phyloP scores from a whole-genome alignment of 2,329 filamentous ascomycete genomes.

The Aspergillus ruber region DNA sequence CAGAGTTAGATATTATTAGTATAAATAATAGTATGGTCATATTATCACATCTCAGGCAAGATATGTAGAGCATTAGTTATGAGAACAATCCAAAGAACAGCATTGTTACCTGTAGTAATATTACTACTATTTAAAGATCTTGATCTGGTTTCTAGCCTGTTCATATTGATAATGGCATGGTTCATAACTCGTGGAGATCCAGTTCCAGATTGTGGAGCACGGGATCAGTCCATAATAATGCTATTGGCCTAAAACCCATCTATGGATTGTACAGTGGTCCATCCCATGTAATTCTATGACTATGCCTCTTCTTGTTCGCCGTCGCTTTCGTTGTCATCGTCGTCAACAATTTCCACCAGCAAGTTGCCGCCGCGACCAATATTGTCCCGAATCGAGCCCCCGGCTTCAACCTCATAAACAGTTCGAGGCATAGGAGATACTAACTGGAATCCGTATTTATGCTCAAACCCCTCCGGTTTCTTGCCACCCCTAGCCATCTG shows the following conservation, averaged over 20 bases:
- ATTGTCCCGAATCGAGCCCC: slow-evolving; percentile 61
- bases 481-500: slow-evolving; percentile 31
- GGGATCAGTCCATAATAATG: too few species aligned
- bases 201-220: neutral
- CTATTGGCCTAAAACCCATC: too few species aligned
- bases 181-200: too few species aligned
- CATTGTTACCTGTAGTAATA: too few species aligned
- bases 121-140: too few species aligned
- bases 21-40: too few species aligned
- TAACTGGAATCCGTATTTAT: slow-evolving; percentile 78
- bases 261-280: neutral
- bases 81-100: too few species aligned
- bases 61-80: too few species aligned
- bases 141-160: too few species aligned
- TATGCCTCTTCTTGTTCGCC: slow-evolving; percentile 26
- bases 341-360: slow-evolving; percentile 67
- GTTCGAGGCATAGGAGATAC: slow-evolving; percentile 79
- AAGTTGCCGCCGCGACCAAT: slow-evolving; percentile 81
- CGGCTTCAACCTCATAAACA: slow-evolving; percentile 65
- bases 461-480: slow-evolving; percentile 64
- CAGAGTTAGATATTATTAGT: too few species aligned
- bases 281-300: slow-evolving; percentile 16
- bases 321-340: slow-evolving; percentile 50
- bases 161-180: too few species aligned
- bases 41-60: too few species aligned